Evolutionary conservation across 345 rosid species (phyloP).

Genomic region (Clausena lansium): DNA sequence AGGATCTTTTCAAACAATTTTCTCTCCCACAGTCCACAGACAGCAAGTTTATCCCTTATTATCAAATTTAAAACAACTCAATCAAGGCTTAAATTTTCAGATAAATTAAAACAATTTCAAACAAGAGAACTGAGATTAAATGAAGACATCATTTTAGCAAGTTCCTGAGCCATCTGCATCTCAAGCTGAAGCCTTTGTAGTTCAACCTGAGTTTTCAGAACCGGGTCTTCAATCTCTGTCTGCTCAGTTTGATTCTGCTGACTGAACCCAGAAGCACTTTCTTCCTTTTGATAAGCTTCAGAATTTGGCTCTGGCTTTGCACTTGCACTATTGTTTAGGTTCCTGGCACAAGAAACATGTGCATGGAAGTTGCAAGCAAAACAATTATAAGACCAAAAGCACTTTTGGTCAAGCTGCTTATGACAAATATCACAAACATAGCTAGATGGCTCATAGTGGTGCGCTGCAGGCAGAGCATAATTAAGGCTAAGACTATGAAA

Average conservation of each 20-base stretch:
- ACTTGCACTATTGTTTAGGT: constrained; percentile 3
- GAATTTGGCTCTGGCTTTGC: not conserved
- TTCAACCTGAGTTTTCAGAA: constrained; percentile 26
- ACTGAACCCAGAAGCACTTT: constrained; percentile 10
- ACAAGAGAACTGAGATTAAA: constrained; percentile 30
- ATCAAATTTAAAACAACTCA: no score
- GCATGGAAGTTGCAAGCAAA: constrained; percentile 28
- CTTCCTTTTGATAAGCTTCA: constrained; percentile 8
- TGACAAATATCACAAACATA: constrained; percentile 28
- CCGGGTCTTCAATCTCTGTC: constrained; percentile 30
- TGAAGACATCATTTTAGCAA: constrained; percentile 36
- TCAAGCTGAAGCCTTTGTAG: constrained; percentile 31
- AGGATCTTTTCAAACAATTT: not conserved
- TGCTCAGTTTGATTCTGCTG: not conserved
- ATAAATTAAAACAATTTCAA: constrained; percentile 8
- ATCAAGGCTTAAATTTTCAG: not conserved
- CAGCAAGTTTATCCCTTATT: not conserved
- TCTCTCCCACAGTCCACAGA: not conserved
- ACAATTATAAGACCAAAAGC: constrained; percentile 41
- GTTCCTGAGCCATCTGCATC: constrained; percentile 34
- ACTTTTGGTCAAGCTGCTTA: constrained; percentile 25
- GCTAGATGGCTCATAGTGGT: not conserved
- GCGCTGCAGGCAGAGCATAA: constrained; percentile 16
- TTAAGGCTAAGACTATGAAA: constrained; percentile 33
- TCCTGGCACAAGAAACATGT: constrained; percentile 33